Evolutionary conservation across 192 early-diverging fungal genomes (phyloP), one percentile per base, ranked within the genome.

Genomic region (Coemansia sp.): DNA sequence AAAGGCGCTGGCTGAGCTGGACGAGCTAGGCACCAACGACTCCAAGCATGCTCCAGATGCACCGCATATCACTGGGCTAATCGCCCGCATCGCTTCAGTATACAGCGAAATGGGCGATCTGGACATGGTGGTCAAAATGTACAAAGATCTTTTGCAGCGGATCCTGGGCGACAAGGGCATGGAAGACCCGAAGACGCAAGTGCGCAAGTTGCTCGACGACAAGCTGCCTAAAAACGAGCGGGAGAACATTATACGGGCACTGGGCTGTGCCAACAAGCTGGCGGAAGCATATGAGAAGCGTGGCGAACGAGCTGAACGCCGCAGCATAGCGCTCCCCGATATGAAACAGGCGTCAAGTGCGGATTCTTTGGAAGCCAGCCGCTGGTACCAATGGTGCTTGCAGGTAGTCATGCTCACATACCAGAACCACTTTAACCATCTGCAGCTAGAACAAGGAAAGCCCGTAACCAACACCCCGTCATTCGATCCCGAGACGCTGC

Each of bases 361-460:
- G 3, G 73, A 77, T 46, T 43, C 58, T 0, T 30, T 42, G 36
- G 70, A 59, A 35, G 75, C 75, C 18, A 56, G 61, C 12, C 64
- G 55, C n/a, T 78, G 75, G 75, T 78, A 72, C 70, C 64, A 68
- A n/a, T 78, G 75, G 75, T 78, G 75, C 33, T 28, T 78, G 70
- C 69, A 78, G 53, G 30, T 78, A 6, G 65, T 69, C 6, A 78
- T 60, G 65, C 61, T 72, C 49, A 61, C 75, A 10, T 78, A 78
- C 16, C 70, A 72, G 55, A 72, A 71, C 42, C 70, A 78, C 57
- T 68, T 46, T 35, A 68, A 78, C 55, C 67, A 69, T 18, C 37
- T 55, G 39, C 67, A 59, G 56, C 59, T 66, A 10, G 59, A 58
- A 35, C 45, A 77, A 38, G 43, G 35, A 37, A 42, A 57, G 57